These are phyloP conservation scores for Aplosporella prunicola DNA, from an alignment of 2,329 filamentous ascomycete genomes.

Conservation along the genomic window DNA sequence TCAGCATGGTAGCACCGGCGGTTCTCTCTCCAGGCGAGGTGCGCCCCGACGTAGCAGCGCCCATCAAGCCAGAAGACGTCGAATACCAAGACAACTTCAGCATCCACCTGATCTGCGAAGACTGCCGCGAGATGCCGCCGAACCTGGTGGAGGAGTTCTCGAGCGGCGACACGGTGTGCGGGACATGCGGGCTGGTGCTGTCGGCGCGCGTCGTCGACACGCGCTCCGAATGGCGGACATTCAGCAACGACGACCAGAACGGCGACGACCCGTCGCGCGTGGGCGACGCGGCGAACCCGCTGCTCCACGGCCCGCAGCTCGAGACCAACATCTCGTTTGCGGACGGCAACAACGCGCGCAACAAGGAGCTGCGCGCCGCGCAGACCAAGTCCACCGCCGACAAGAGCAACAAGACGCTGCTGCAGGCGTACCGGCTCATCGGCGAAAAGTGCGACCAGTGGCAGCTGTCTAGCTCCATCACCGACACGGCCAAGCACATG, in stretches of 20 bases:
- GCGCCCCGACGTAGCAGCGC: too few species aligned
- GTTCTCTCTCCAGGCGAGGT: constrained; percentile 37
- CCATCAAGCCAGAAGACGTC: constrained; percentile 25
- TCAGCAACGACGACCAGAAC: constrained; percentile 94
- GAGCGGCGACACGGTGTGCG: constrained; percentile 85
- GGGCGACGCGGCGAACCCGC: constrained; percentile 81
- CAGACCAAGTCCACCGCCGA: constrained; percentile 72
- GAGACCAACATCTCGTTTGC: constrained; percentile 82
- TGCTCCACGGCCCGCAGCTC: too few species aligned
- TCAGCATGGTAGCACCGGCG: too few species aligned
- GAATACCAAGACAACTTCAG: too few species aligned
- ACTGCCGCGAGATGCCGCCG: constrained; percentile 83
- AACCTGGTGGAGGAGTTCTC: constrained; percentile 89
- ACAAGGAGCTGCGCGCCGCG: constrained; percentile 66
- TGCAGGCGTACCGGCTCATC: constrained; percentile 81
- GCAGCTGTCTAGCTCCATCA: constrained; percentile 49
- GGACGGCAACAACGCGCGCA: constrained; percentile 56
- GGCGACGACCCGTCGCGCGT: constrained; percentile 97
- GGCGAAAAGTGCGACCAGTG: constrained; percentile 77
- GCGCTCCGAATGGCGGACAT: constrained; percentile 96
- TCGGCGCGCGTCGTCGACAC: constrained; percentile 88
- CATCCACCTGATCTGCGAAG: constrained; percentile 75
- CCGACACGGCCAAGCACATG: constrained; percentile 84
- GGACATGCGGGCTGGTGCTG: constrained; percentile 81
- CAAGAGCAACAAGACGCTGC: constrained; percentile 69